Evolutionary conservation across 2,329 filamentous ascomycete species (phyloP), one percentile per base, ranked within the genome.

Genomic region (Penicillium capsulatum): DNA sequence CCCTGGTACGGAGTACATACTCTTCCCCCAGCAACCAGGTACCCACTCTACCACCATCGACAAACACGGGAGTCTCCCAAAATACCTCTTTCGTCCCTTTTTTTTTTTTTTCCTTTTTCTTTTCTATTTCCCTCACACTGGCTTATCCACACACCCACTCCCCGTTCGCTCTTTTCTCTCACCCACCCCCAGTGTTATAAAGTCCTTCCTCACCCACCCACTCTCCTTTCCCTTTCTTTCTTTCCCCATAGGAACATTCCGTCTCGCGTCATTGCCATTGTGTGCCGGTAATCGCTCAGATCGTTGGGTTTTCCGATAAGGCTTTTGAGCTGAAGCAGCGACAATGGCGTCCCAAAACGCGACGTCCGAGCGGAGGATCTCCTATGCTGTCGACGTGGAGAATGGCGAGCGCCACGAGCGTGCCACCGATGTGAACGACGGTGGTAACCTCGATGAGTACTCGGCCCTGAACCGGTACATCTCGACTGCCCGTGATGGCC

Each of bases 391-490:
- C 50, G 63, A 66, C 50, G 63, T 67, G 42, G 64, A 67, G 53
- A 67, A 67, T 53, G 64, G 64, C 50, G 63, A 66, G 41, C 58
- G 58, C 34, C 57, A 58, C 53, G 59, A 58, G 28, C 28, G 37
- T n/a, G 33, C 42, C 16, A 14, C 19, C 47, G 53, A 51, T 24
- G 47, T 47, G 20, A 44, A 50, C 46, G 61, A 60, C 15, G 45
- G 61, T 31, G 48, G 50, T 27, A 47, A 40, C 38, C 57, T 64
- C 66, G 79, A 81, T 62, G 80, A 83, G 64, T 83, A 83, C 66
- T 74, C 75, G 51, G 77, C 79, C 37, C 70, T 83, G 38, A 79
- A 82, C 60, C 76, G 79, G 58, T 83, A 80, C 69, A 83, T 83
- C 63, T 80, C 78, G 50, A 79, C 76, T 59, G 82, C 82, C 66